Conservation (phyloP, 805 yeast genomes). For the Brettanomyces bruxellensis region DNA sequence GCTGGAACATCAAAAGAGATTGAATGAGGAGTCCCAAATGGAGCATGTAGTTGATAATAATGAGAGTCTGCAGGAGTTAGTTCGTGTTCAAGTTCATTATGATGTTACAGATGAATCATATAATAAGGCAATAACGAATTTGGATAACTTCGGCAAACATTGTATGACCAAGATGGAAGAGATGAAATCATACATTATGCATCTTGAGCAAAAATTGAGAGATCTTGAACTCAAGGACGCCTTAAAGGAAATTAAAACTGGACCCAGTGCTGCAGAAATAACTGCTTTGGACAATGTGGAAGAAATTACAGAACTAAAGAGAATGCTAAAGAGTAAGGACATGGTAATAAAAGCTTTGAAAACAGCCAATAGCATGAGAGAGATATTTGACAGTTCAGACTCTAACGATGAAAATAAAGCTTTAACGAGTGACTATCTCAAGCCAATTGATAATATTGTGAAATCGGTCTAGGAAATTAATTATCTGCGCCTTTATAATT, state of each 20-base stretch:
- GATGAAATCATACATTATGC: slow-evolving; percentile 47
- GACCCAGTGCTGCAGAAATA: background rate
- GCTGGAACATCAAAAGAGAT: slow-evolving; percentile 58
- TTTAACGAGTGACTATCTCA: background rate
- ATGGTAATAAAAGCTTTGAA: slow-evolving; percentile 68
- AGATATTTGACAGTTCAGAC: slow-evolving; percentile 10
- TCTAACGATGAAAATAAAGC: background rate
- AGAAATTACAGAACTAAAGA: slow-evolving; percentile 57
- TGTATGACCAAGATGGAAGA: slow-evolving; percentile 48
- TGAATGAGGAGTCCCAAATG: slow-evolving; percentile 37
- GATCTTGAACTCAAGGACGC: slow-evolving; percentile 5
- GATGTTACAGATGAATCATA: slow-evolving; percentile 20
- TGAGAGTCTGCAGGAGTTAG: slow-evolving; percentile 49
- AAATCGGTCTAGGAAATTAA: background rate
- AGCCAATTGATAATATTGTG: background rate
- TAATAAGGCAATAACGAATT: slow-evolving; percentile 35
- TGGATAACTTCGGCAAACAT: slow-evolving; percentile 39
- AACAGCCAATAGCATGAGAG: slow-evolving; percentile 54
- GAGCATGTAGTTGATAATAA: slow-evolving; percentile 41
- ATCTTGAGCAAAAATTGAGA: slow-evolving; percentile 47
- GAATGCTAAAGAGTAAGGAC: slow-evolving; percentile 61
- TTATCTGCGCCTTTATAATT: no score
- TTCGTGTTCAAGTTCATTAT: slow-evolving; percentile 28
- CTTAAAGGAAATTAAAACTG: background rate
- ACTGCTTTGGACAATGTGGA: slow-evolving; percentile 22